These are phyloP conservation scores for Fomitiporia mediterranea DNA, from an alignment of 1,284 basidiomycete species.

Conservation along the genomic window DNA sequence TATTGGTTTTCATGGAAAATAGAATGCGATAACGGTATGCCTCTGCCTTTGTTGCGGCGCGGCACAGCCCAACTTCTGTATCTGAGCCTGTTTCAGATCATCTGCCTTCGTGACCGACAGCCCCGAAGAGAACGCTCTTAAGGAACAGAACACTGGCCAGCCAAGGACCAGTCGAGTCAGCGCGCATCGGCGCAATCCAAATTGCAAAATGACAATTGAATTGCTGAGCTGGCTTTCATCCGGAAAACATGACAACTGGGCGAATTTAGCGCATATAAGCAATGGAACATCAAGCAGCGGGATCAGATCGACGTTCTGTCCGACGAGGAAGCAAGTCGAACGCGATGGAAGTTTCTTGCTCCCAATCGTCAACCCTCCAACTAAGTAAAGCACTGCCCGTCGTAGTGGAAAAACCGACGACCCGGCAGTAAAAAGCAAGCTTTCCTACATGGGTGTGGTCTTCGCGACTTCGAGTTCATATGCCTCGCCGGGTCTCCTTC, in stretches of 20 bases:
- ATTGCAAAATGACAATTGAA: background rate
- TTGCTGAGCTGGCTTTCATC: background rate
- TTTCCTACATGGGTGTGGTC: background rate
- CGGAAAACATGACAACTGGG: background rate
- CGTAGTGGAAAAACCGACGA: background rate
- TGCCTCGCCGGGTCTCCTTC: background rate
- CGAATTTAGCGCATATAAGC: background rate
- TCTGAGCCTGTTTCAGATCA: background rate
- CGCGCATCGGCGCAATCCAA: background rate
- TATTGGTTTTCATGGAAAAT: background rate
- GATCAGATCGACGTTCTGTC: constrained; percentile 1
- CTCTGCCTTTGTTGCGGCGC: background rate
- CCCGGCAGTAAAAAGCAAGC: background rate
- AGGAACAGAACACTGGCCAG: background rate
- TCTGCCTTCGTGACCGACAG: no score
- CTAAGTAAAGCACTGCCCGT: background rate
- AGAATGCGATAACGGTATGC: background rate
- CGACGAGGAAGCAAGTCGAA: background rate
- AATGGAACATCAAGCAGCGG: background rate
- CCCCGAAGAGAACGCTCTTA: background rate
- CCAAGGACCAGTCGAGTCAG: background rate
- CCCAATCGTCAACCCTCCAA: background rate
- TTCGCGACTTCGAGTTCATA: background rate
- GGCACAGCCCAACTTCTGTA: background rate
- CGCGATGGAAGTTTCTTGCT: background rate